Base-by-base conservation (phyloP, 768 basidiomycete species). In the Tricholoma furcatifolium region DNA sequence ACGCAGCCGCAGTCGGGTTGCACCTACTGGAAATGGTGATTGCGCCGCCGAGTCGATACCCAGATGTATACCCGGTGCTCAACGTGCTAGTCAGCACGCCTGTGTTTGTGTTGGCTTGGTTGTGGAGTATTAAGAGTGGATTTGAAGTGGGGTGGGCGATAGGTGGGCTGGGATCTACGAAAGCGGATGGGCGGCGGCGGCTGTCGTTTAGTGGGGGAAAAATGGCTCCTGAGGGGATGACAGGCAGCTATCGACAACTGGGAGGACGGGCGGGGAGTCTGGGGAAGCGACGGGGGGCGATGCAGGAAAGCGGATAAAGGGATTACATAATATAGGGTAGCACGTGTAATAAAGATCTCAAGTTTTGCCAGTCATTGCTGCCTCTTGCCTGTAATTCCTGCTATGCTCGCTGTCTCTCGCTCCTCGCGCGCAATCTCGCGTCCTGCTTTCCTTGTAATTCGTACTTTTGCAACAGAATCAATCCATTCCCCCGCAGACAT, bases 101-200 rank as follows among this genome's bases (percentile, higher is more conserved):
- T 1, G 83, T 96, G 15, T 96, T 98, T 65, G 80, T 75, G 6
- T 66, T 91, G 24, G 76, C 81, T n/a, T 98, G 91, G 91, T 62
- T 93, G 14, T 97, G 93, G 93, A 91, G 89, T 45, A 83, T 93
- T 66, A 87, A 85, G 58, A 85, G 88, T 43, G 81, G 88, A 18
- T 65, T 93, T 20, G 85, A 95, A 61, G 85, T 85, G 34, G 74
- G 82, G 8, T 96, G 93, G 94, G 89, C 87, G 11, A 65, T 90
- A 9, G 80, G 82, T 4, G 87, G 87, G 0, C 68, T 84, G 17
- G 70, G 60, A 40, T 47, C 50, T 17, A 51, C 39, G 12, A 61
- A 53, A 47, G 27, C 46, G n/a, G 51, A 43, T 15, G 47, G 20
- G 45, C 41, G 17, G 21, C 41, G 58, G 20, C 47, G 58, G 34